phyloP scores from a whole-genome alignment of 2,329 filamentous ascomycete genomes.

The Phialocephala sp. region DNA sequence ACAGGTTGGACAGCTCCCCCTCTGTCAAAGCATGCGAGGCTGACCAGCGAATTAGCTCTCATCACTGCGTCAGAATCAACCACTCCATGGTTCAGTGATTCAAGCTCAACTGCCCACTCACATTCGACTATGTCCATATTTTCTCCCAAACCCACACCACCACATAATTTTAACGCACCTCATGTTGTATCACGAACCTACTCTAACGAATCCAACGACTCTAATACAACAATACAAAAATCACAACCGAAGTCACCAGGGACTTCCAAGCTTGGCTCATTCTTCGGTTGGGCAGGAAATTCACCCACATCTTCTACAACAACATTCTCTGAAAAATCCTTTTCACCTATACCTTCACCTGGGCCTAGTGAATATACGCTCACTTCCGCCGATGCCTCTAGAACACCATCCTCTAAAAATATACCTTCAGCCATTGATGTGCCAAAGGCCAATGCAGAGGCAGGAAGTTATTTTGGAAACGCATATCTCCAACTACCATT shows the following conservation, averaged over 20 bases:
- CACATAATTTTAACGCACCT: conserved; percentile 37
- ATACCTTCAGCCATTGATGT: conserved; percentile 46
- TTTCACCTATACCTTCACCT: conserved; percentile 64
- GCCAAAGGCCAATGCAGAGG: conserved; percentile 48
- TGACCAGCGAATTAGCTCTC: conserved; percentile 39
- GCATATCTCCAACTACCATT: conserved; percentile 41
- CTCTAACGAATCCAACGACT: conserved; percentile 39
- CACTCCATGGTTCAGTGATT: conserved; percentile 40
- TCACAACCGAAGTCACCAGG: conserved; percentile 55
- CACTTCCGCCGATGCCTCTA: conserved; percentile 34
- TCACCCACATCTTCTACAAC: conserved; percentile 61
- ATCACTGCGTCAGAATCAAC: conserved; percentile 39
- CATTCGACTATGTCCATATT: conserved; percentile 44
- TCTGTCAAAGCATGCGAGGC: conserved; percentile 39
- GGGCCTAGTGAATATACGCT: conserved; percentile 47
- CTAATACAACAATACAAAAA: conserved; percentile 38
- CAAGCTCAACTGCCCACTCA: conserved; percentile 35
- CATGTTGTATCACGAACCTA: conserved; percentile 33
- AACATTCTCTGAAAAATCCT: conserved; percentile 63
- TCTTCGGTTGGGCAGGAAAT: conserved; percentile 69
- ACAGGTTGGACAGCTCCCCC: conserved; percentile 21
- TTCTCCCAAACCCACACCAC: conserved; percentile 42
- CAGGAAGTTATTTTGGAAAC: conserved; percentile 41
- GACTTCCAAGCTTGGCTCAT: conserved; percentile 61
- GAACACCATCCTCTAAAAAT: conserved; percentile 35